phyloP scores from a whole-genome alignment of 371 early-diverging fungal species.

The Lichtheimia hyalospora region DNA sequence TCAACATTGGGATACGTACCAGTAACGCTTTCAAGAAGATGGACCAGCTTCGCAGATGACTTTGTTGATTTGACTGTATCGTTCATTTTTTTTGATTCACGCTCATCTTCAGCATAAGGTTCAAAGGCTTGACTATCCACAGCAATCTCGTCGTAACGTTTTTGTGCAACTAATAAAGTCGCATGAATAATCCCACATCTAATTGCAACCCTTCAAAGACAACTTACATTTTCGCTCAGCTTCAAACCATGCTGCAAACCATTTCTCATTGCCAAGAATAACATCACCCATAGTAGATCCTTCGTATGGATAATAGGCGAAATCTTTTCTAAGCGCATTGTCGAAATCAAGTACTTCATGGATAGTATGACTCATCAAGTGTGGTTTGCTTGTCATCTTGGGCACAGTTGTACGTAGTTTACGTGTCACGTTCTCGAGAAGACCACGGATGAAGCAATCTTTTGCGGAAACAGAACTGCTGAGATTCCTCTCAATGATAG shows the following conservation, averaged over 20 bases:
- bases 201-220: not conserved
- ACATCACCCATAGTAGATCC: constrained; percentile 48
- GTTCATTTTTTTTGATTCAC: not conserved
- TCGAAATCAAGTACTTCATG: constrained; percentile 78
- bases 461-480: constrained; percentile 29
- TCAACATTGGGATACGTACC: constrained; percentile 27
- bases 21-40: constrained; percentile 62
- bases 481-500: constrained; percentile 19
- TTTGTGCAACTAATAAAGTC: constrained; percentile 48
- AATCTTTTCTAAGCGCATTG: constrained; percentile 65
- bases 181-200: not conserved
- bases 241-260: constrained; percentile 74
- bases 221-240: constrained; percentile 69
- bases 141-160: constrained; percentile 62
- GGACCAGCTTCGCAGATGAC: constrained; percentile 59
- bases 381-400: constrained; percentile 54
- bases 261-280: constrained; percentile 54
- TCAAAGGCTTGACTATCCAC: constrained; percentile 65
- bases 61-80: constrained; percentile 29
- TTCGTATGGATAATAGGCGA: constrained; percentile 51
- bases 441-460: constrained; percentile 70
- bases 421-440: constrained; percentile 59
- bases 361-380: constrained; percentile 71
- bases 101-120: constrained; percentile 40
- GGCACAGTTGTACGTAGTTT: constrained; percentile 66